Percentiles rank a stretch among this genome's conserved stretches.
phyloP scores from a whole-genome alignment of 148 eudicot species.

The Beta vulgaris region DNA sequence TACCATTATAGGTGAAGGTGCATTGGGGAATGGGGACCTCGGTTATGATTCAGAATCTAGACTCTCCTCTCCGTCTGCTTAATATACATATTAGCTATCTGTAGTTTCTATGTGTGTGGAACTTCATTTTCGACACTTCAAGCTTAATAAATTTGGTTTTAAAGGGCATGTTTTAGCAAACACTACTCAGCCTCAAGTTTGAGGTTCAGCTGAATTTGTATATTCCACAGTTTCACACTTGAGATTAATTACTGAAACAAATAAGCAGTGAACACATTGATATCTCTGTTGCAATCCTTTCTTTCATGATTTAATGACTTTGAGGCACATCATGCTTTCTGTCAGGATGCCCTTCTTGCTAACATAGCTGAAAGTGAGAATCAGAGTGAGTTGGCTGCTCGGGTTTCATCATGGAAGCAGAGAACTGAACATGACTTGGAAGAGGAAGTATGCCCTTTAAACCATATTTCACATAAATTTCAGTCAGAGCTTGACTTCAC shows the following conservation, averaged over 20 bases:
- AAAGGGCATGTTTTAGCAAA: not conserved
- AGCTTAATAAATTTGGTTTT: not conserved
- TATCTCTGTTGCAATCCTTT: not conserved
- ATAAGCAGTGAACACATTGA: not conserved
- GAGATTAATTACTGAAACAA: too few species aligned
- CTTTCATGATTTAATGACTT: conserved; percentile 1
- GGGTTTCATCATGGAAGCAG: conserved; percentile 90
- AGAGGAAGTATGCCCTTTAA: conserved; percentile 50
- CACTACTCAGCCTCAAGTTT: not conserved
- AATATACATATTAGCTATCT: not conserved
- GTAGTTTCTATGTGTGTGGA: not conserved
- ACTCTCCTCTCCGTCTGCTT: too few species aligned
- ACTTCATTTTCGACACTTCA: not conserved
- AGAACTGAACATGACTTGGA: conserved; percentile 79
- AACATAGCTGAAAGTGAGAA: conserved; percentile 76
- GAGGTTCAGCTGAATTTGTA: not conserved
- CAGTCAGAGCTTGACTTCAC: conserved; percentile 5
- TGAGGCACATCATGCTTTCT: conserved; percentile 9
- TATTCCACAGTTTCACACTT: not conserved
- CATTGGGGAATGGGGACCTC: too few species aligned
- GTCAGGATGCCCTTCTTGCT: conserved; percentile 84
- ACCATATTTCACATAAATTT: not conserved
- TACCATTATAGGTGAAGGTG: too few species aligned
- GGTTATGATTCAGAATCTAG: too few species aligned
- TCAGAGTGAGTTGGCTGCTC: conserved; percentile 81